Evolutionary conservation across 441 rosid genomes (phyloP).

Genomic region (Lagerstroemia fauriei): DNA sequence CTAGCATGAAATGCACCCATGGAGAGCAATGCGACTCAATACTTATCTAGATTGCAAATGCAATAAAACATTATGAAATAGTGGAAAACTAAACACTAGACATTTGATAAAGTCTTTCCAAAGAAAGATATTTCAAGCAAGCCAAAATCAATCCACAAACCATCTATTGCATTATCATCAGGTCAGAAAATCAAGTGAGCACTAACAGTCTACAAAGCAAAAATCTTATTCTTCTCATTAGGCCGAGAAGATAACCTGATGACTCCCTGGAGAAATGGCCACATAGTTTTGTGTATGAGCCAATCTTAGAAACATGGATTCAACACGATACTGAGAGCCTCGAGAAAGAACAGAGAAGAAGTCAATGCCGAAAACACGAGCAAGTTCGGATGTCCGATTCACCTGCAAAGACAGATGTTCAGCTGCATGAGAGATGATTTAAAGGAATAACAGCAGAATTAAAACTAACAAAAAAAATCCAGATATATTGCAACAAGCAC

Average conservation of each 20-base stretch:
- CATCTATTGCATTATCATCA: not conserved
- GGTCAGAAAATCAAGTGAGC: not conserved
- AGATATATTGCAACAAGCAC: not conserved
- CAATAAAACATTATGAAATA: no score
- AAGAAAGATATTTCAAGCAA: not conserved
- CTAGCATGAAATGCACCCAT: no score
- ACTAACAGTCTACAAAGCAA: not conserved
- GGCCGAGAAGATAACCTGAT: slow-evolving; percentile 58
- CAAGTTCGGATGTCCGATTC: slow-evolving; percentile 96
- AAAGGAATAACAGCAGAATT: not conserved
- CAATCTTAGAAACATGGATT: slow-evolving; percentile 92
- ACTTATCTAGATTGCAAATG: no score
- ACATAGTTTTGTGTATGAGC: slow-evolving; percentile 95
- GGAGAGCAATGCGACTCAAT: no score
- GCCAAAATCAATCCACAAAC: not conserved
- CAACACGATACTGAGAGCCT: slow-evolving; percentile 97
- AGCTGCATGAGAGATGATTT: slow-evolving; percentile 6
- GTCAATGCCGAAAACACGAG: slow-evolving; percentile 95
- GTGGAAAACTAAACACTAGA: not conserved
- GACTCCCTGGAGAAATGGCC: slow-evolving; percentile 91
- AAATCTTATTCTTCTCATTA: not conserved
- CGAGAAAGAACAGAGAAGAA: slow-evolving; percentile 98
- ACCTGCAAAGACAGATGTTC: slow-evolving; percentile 57
- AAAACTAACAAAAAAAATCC: not conserved
- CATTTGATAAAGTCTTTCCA: not conserved